Percentiles rank a stretch among this genome's conserved stretches.
Conservation (phyloP, 768 basidiomycete species). For the Exsudoporus frostii region DNA sequence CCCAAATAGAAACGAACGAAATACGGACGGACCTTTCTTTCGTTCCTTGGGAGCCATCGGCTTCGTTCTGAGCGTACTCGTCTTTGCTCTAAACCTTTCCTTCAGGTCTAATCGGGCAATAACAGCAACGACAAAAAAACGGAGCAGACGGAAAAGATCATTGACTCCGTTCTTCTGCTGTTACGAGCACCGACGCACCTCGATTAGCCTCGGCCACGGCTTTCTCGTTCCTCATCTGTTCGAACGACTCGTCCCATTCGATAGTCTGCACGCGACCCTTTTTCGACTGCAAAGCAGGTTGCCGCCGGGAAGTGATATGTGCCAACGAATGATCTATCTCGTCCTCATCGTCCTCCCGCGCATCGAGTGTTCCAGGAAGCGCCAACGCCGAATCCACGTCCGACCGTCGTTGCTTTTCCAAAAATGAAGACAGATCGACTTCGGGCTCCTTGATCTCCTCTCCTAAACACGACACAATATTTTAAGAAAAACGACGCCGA, state of each 20-base stretch:
- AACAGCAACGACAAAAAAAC: background rate
- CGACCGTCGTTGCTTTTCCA: conserved; percentile 57
- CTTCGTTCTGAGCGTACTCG: conserved; percentile 42
- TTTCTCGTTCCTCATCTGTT: conserved; percentile 67
- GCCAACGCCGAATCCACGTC: conserved; percentile 24
- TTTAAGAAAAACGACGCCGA: too few relatives aligned
- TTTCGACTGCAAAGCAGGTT: conserved; percentile 30
- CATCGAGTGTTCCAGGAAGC: conserved; percentile 12
- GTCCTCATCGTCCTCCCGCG: conserved; percentile 46
- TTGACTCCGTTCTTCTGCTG: background rate
- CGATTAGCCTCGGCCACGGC: conserved; percentile 69
- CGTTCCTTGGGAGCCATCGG: conserved; percentile 34
- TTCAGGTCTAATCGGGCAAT: conserved; percentile 48
- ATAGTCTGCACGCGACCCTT: conserved; percentile 67
- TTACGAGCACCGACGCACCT: conserved; percentile 42
- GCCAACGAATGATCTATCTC: conserved; percentile 56
- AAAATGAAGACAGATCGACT: conserved; percentile 64
- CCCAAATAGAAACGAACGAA: background rate
- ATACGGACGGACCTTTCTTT: conserved; percentile 36
- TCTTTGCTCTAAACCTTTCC: conserved; percentile 53
- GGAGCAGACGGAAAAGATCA: background rate
- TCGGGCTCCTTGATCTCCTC: conserved; percentile 69
- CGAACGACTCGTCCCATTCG: conserved; percentile 66
- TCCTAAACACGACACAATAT: conserved; percentile 48
- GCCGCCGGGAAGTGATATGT: conserved; percentile 41